Base-by-base conservation (phyloP, 129 eudicot genomes). In the Escallonia rubra region DNA sequence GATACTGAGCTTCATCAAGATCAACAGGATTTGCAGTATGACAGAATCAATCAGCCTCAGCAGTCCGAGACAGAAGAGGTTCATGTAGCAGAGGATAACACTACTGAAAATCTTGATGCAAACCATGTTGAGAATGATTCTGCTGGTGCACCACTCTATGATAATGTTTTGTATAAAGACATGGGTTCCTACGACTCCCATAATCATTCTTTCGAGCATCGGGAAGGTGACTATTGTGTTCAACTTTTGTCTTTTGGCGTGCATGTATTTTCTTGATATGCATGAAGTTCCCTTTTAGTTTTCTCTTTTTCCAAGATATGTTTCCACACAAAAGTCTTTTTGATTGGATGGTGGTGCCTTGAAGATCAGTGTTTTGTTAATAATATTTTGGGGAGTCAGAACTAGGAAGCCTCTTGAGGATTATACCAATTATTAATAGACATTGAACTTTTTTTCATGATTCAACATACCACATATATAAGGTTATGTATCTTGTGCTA, bases 111-210 rank as follows among this genome's bases (percentile, higher is more conserved):
- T 70, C 58, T 56, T 44, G 70, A 45, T 62, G 72, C 74, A n/a
- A 72, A 78, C 59, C 76, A 67, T 52, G 70, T 43, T 43, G 73
- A 78, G 40, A 81, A 80, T 43, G 64, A 73, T 65, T 69, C 89
- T 75, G 85, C 75, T 63, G 72, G 78, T 63, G 83, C 75, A 38
- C 59, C 95, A 75, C 68, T 74, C 10, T 79, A 64, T 67, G 78
- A 85, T 57, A 73, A 81, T 68, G 77, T 83, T 47, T 14, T 83
- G 53, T 81, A 85, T 68, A 46, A 75, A 46, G 77, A 77, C 72
- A 71, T 74, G 59, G 86, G 81, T 16, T 78, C 95, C 15, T 85
- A 76, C 70, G 86, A 80, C 76, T 68, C 57, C 4, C 84, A 82
- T 34, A 63, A 68, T 53, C 79, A 74, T 72, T 71, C 69, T 63